Conservation (phyloP, 2,329 filamentous ascomycete species). For the Stagonosporopsis cucurbitacearum region DNA sequence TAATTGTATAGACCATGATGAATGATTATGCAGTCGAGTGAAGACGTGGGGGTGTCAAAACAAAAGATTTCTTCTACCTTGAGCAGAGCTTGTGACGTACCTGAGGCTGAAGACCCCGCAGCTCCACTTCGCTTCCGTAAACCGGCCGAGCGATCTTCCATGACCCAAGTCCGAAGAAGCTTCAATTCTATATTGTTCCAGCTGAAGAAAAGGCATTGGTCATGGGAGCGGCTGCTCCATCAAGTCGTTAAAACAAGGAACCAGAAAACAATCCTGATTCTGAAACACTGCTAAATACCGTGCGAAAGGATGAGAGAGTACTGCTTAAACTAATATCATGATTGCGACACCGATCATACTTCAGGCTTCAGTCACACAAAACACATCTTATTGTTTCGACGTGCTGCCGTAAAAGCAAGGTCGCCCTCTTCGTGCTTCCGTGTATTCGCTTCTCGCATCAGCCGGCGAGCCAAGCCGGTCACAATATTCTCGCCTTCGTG, state of each 20-base stretch:
- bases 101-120: conserved; percentile 20
- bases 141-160: conserved; percentile 12
- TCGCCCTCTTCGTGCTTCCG: conserved; percentile 34
- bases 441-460: conserved; percentile 47
- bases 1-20: conserved; percentile 71
- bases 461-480: conserved; percentile 43
- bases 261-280: background rate
- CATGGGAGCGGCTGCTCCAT: background rate
- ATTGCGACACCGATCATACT: background rate
- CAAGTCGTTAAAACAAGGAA: background rate
- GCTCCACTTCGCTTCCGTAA: conserved; percentile 17
- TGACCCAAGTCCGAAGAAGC: conserved; percentile 1
- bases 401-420: conserved; percentile 31
- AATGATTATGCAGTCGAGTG: background rate
- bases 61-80: conserved; percentile 9
- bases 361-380: conserved; percentile 38
- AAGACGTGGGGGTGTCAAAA: background rate
- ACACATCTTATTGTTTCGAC: conserved; percentile 32
- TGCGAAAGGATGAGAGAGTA: background rate
- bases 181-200: too few species aligned
- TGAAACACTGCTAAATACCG: background rate
- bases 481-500: conserved; percentile 46
- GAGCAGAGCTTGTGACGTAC: conserved; percentile 16
- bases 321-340: background rate
- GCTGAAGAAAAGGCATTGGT: background rate